Evolutionary conservation across 2,329 filamentous ascomycete genomes (phyloP), one percentile per base, ranked within the genome.

Genomic region (Ophiostoma himal-ulmi): DNA sequence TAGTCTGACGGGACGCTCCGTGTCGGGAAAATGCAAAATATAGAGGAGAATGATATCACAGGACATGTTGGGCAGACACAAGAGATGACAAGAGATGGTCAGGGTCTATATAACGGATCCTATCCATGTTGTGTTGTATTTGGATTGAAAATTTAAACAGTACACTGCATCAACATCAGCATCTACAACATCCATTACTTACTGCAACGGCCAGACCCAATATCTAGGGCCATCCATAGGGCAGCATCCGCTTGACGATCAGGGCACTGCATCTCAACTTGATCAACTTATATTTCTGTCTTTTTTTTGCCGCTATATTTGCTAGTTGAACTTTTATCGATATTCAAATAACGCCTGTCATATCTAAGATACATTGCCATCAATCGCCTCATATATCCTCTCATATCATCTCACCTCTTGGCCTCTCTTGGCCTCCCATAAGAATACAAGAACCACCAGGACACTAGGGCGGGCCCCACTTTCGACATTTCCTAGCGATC

Each of bases 201-300:
- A 44, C 14, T 44, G 14, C 48, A 57, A 26, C 52, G 52, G 22
- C 52, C 52, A 57, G 52, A 48, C 44, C 44, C 44, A 48, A 8
- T 20, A 57, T 54, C 48, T 22, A 20, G 39, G 39, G 39, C 10
- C 39, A 17, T 44, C 44, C 44, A 22, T 22, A 30, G 7, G 52
- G 52, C 52, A 57, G n/a, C 52, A 57, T 26, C 52, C 52, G 52
- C 20, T 57, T 10, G 52, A 57, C 52, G 52, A 57, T 57, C 52
- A 57, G 52, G 52, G 52, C 52, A 26, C 22, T 57, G n/a, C 22
- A 48, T n/a, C 44, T 17, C 44, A 20, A 6, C 17, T 5, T 13
- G 52, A 48, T 48, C 41, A 30, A 30, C 30, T 30, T 30, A 4
- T 30, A 30, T 30, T 30, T 44, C 1, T 44, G 11, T 20, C 5